Evolutionary conservation across 805 yeast genomes (phyloP), one percentile per base, ranked within the genome.

Genomic region (Zygosaccharomyces siamensis): DNA sequence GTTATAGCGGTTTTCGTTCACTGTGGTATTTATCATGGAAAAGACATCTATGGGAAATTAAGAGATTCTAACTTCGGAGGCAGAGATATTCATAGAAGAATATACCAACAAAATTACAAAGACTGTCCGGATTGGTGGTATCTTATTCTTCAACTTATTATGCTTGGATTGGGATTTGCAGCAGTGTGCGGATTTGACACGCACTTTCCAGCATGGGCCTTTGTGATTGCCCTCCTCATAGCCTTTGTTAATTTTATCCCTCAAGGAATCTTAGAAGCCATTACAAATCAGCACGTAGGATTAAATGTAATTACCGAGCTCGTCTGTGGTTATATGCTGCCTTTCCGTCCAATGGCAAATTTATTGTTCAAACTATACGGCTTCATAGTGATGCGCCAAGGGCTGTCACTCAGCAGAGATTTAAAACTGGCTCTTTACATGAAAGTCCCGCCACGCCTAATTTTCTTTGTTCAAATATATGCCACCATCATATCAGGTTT

Each of bases 111-210:
- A 39, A 69, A 65, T 47, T 83, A 84, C 63, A 74, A 74, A 33
- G 89, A 84, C 54, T 87, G 82, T 18, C 93, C 95, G 1, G 85
- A 81, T 54, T 80, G 83, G 82, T 83, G 89, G 87, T 84, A 76
- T 53, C 73, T 47, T 3, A 45, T 54, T 7, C 37, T 64, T 10
- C 68, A 64, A 31, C 59, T 61, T 7, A 39, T 62, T 7, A 58
- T 57, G 44, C 32, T 64, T 5, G 69, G 59, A 1, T 40, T 67
- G 12, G 64, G 68, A 1, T 66, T 66, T 35, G 64, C 64, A 3
- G 58, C 69, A 2, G 64, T 68, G n/a, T 62, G 69, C 45, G 59
- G 57, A 3, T 71, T 71, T 62, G 69, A 74, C 38, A 71, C 79
- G 0, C 80, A 78, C 43, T 75, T 83, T 5, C 85, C 86, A 2